Percentiles rank a stretch among this genome's conserved stretches.
These are phyloP conservation scores for Ailanthus altissimus DNA, from an alignment of 345 rosid genomes.

Conservation along the genomic window DNA sequence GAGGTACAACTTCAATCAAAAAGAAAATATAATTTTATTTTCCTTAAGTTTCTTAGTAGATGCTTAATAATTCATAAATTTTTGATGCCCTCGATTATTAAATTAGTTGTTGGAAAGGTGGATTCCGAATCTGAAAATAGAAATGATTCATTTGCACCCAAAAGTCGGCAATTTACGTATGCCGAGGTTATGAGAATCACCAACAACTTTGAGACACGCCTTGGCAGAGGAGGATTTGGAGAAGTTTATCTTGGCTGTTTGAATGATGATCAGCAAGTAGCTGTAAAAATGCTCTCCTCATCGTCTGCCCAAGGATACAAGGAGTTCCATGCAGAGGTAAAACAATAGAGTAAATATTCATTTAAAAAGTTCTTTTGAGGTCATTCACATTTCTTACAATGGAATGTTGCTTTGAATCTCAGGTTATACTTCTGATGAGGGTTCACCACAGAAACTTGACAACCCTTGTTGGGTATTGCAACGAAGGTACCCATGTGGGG, in stretches of 20 bases:
- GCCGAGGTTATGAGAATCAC: conserved; percentile 28
- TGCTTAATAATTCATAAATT: too few relatives aligned
- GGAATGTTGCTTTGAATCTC: background rate
- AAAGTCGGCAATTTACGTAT: conserved; percentile 27
- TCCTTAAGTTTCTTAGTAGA: too few relatives aligned
- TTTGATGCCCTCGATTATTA: too few relatives aligned
- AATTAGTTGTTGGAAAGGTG: too few relatives aligned
- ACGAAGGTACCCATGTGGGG: conserved; percentile 28
- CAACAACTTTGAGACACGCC: conserved; percentile 2
- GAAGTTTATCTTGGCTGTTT: conserved; percentile 48
- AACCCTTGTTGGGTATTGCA: conserved; percentile 43
- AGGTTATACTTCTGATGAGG: conserved; percentile 56
- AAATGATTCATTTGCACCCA: background rate
- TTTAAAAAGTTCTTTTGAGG: too few relatives aligned
- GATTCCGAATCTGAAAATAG: background rate
- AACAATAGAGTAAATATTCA: too few relatives aligned
- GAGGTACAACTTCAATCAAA: too few relatives aligned
- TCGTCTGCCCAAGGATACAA: conserved; percentile 47
- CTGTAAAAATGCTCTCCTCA: conserved; percentile 53
- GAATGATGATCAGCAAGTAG: conserved; percentile 36
- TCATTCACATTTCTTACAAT: too few relatives aligned
- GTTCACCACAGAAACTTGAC: conserved; percentile 63
- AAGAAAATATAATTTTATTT: too few relatives aligned
- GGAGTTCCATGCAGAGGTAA: conserved; percentile 59
- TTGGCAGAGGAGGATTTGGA: conserved; percentile 31